phyloP scores from a whole-genome alignment of 2,329 filamentous ascomycete species.

The Exophiala bonariae region DNA sequence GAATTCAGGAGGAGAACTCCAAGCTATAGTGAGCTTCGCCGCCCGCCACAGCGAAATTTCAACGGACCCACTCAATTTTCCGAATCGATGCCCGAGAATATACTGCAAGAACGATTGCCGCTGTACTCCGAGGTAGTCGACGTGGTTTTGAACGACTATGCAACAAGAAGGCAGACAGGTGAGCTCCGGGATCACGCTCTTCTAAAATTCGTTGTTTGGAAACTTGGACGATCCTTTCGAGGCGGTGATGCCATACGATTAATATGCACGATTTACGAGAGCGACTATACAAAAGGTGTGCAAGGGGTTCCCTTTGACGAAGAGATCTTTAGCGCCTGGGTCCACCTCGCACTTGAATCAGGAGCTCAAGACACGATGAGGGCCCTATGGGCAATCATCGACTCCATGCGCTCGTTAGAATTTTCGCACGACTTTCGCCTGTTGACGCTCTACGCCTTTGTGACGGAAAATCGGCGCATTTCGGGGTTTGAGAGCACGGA shows the following conservation, averaged over 20 bases:
- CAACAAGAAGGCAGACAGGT: slow-evolving; percentile 2
- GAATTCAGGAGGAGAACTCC: background rate
- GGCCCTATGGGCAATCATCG: slow-evolving; percentile 19
- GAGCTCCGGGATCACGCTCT: slow-evolving; percentile 13
- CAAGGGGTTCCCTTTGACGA: slow-evolving; percentile 16
- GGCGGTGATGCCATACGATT: slow-evolving; percentile 12
- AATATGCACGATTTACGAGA: slow-evolving; percentile 17
- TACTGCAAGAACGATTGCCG: background rate
- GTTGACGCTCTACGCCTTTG: background rate
- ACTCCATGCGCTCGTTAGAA: slow-evolving; percentile 8
- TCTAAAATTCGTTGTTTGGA: slow-evolving; percentile 10
- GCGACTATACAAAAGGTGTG: slow-evolving; percentile 12
- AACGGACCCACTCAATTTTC: background rate
- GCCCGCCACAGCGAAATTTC: background rate
- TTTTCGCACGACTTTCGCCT: slow-evolving; percentile 13
- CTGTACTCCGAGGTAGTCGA: slow-evolving; percentile 3
- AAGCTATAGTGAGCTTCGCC: background rate
- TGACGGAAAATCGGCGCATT: background rate
- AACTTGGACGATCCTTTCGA: slow-evolving; percentile 5
- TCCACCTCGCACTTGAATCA: slow-evolving; percentile 11
- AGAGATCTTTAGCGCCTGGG: slow-evolving; percentile 19
- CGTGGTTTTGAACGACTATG: slow-evolving; percentile 11
- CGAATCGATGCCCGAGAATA: slow-evolving; percentile 1
- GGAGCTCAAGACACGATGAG: slow-evolving; percentile 8
- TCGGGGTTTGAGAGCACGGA: background rate